Percentiles rank a stretch among this genome's conserved stretches.
These are phyloP conservation scores for Fusarium humuli DNA, from an alignment of 2,329 filamentous ascomycete species.

Conservation along the genomic window DNA sequence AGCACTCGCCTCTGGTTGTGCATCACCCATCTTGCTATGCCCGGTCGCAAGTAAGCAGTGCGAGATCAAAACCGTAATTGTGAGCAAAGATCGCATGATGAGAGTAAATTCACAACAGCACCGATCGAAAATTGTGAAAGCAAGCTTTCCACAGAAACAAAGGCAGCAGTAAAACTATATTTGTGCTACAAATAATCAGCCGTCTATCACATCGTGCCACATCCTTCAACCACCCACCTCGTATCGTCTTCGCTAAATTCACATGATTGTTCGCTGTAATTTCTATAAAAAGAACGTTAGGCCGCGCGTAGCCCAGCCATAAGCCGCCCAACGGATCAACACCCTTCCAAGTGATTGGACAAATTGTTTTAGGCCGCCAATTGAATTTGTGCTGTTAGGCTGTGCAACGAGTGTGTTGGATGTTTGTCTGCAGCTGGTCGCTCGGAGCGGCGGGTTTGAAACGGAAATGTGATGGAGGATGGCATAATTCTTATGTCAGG, in stretches of 20 bases:
- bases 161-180: background rate
- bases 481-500: background rate
- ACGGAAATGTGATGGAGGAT: background rate
- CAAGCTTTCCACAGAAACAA: background rate
- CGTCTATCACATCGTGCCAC: background rate
- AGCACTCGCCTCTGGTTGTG: background rate
- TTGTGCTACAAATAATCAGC: background rate
- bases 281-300: conserved; percentile 26
- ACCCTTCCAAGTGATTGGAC: background rate
- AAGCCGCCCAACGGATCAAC: background rate
- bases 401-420: background rate
- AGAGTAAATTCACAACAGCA: background rate
- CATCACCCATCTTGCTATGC: background rate
- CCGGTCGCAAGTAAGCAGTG: background rate
- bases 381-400: background rate
- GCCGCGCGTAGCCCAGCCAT: conserved; percentile 20
- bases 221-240: background rate
- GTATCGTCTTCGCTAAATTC: background rate
- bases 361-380: background rate
- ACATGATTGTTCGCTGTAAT: background rate
- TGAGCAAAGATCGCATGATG: conserved; percentile 1
- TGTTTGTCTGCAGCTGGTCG: background rate
- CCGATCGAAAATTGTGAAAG: background rate
- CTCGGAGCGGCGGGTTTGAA: background rate
- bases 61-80: background rate